These are phyloP conservation scores for Mortierella claussenii DNA, from an alignment of 192 early-diverging fungal species.

Conservation along the genomic window DNA sequence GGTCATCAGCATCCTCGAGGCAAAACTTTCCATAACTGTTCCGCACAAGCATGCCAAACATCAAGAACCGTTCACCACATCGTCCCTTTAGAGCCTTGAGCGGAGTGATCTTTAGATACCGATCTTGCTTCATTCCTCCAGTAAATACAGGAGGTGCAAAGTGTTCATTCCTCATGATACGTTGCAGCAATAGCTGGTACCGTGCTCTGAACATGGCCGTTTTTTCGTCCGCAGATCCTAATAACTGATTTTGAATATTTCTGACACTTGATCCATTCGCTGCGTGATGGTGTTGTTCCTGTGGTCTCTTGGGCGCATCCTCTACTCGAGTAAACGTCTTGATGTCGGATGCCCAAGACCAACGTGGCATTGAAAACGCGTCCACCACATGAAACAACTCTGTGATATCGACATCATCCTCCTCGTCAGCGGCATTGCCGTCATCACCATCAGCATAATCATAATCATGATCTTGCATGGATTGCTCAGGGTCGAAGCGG, in stretches of 20 bases:
- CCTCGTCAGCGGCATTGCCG: slow-evolving; percentile 26
- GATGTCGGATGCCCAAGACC: slow-evolving; percentile 70
- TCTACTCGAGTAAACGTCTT: slow-evolving; percentile 69
- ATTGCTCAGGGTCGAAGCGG: slow-evolving; percentile 5
- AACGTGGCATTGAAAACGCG: slow-evolving; percentile 79
- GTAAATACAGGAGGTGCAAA: slow-evolving; percentile 77
- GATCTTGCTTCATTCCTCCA: slow-evolving; percentile 36
- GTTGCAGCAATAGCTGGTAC: slow-evolving; percentile 81
- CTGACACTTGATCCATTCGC: slow-evolving; percentile 17
- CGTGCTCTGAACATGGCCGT: slow-evolving; percentile 78
- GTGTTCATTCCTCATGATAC: slow-evolving; percentile 82
- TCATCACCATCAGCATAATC: not conserved
- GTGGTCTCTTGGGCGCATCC: not conserved
- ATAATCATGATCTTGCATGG: slow-evolving; percentile 2
- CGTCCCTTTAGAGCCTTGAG: slow-evolving; percentile 85
- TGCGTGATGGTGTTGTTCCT: not conserved
- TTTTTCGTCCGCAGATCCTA: slow-evolving; percentile 72
- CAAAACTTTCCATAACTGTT: slow-evolving; percentile 82
- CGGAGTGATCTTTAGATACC: slow-evolving; percentile 69
- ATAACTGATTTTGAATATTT: slow-evolving; percentile 46
- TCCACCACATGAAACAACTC: slow-evolving; percentile 74
- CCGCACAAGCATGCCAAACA: slow-evolving; percentile 92
- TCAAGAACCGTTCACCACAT: slow-evolving; percentile 70
- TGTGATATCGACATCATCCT: slow-evolving; percentile 62
- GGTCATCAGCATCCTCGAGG: slow-evolving; percentile 86